phyloP scores from a whole-genome alignment of 495 filamentous ascomycete genomes.

The Daldinia grandis region DNA sequence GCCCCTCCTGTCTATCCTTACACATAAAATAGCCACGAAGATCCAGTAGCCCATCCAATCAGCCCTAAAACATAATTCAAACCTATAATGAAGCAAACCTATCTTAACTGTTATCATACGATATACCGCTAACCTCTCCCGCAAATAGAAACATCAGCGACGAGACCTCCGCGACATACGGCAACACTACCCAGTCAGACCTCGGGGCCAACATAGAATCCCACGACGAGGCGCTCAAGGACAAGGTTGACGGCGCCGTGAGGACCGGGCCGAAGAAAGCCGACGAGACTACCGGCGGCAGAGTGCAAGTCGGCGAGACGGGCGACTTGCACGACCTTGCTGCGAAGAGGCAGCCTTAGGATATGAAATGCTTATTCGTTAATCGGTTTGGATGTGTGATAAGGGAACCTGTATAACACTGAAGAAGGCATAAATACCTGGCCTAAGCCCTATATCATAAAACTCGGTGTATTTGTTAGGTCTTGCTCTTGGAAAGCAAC shows the following conservation, averaged over 20 bases:
- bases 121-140: not conserved
- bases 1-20: not conserved
- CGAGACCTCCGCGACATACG: conserved; percentile 27
- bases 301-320: conserved; percentile 43
- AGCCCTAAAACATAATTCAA: not conserved
- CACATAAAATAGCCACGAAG: not conserved
- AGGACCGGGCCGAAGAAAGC: conserved; percentile 38
- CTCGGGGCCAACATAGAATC: conserved; percentile 25
- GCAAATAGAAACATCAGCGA: conserved; percentile 38
- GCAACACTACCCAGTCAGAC: conserved; percentile 29
- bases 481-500: not conserved
- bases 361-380: not conserved
- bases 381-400: not conserved
- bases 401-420: not conserved
- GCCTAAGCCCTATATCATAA: not conserved
- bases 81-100: too few relatives aligned
- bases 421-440: not conserved
- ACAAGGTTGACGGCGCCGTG: conserved; percentile 42
- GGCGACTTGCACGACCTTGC: conserved; percentile 45
- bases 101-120: too few relatives aligned
- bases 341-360: conserved; percentile 30
- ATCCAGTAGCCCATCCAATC: not conserved
- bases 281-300: conserved; percentile 34
- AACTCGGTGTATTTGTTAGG: not conserved
- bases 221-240: conserved; percentile 38